Evolutionary conservation across 495 filamentous ascomycete genomes (phyloP), one percentile per base, ranked within the genome.

Genomic region (Aspergillus leporis): DNA sequence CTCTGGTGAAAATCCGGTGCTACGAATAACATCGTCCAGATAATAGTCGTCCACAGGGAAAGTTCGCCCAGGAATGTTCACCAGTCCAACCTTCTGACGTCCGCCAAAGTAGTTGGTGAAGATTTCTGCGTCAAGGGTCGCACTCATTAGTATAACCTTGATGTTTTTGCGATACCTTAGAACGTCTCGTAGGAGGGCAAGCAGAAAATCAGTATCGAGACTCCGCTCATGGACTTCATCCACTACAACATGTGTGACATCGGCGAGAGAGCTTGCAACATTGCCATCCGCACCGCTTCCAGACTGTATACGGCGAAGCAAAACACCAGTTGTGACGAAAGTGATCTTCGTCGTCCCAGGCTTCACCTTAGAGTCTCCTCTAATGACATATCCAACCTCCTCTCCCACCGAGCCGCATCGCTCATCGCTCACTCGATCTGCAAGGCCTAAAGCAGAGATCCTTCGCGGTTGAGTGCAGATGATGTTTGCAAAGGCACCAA

Each of bases 161-260:
- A 98, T 75, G 59, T 98, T 92, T 58, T 86, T 86, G 50, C 91
- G 83, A 61, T 81, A 77, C 46, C 80, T 82, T 41, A 98, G 70
- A 45, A 97, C 90, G 66, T 96, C 89, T 56, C 90, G 85, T n/a
- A 98, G 75, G 23, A 98, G 82, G 38, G 92, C 91, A 38, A 98
- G 74, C 7, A 98, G 80, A 68, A 98, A 96, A 68, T 98, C 94
- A 0, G 93, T 97, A 65, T 98, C 94, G 9, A 98, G 78, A 74
- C 90, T 95, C 30, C 94, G 86, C 71, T 98, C 94, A 73, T 98
- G 94, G 21, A 98, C 95, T 72, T 98, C 94, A 66, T 98, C 94
- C 8, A 98, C 90, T 19, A 98, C 89, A 19, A 98, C 86, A 74
- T 98, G 95, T 56, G 90, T 97, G 51, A 98, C 87, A 71, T 96